Percentiles rank a stretch among this genome's conserved stretches.
phyloP scores from a whole-genome alignment of 2,329 filamentous ascomycete genomes.

The Moelleriella libera region DNA sequence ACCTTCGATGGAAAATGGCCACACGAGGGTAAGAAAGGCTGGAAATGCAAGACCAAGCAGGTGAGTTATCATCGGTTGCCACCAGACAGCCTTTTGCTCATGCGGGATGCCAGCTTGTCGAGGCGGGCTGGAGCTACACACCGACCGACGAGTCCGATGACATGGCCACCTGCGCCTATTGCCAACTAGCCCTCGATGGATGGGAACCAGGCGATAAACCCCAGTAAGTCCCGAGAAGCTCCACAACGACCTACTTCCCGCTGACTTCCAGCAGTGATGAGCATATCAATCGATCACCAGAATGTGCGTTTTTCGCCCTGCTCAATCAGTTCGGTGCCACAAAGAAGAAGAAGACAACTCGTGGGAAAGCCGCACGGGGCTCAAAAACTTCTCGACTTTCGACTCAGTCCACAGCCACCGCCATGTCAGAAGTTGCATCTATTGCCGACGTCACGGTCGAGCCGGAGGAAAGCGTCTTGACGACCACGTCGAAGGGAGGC shows the following conservation, averaged over 20 bases:
- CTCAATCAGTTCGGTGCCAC: conserved; percentile 37
- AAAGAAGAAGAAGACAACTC: conserved; percentile 43
- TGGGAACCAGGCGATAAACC: conserved; percentile 93
- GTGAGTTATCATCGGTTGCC: conserved; percentile 26
- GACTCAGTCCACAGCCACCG: conserved; percentile 38
- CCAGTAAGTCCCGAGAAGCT: conserved; percentile 35
- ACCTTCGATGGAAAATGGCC: conserved; percentile 85
- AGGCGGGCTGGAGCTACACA: conserved; percentile 89
- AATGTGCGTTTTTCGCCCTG: conserved; percentile 73
- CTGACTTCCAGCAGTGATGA: conserved; percentile 50
- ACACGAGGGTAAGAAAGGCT: conserved; percentile 74
- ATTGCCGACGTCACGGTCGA: conserved; percentile 32
- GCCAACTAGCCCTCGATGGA: conserved; percentile 75
- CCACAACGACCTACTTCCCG: neutral
- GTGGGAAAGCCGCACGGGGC: conserved; percentile 36
- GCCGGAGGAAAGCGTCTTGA: conserved; percentile 44
- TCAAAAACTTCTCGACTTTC: conserved; percentile 61
- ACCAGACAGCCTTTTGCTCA: neutral
- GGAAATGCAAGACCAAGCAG: conserved; percentile 83
- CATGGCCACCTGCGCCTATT: conserved; percentile 84
- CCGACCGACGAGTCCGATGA: conserved; percentile 74
- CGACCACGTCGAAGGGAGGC: conserved; percentile 41
- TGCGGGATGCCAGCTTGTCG: conserved; percentile 56
- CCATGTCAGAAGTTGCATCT: conserved; percentile 33
- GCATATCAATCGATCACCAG: conserved; percentile 63